phyloP scores from a whole-genome alignment of 257 asterid species.

The Lycium ferocissimum region DNA sequence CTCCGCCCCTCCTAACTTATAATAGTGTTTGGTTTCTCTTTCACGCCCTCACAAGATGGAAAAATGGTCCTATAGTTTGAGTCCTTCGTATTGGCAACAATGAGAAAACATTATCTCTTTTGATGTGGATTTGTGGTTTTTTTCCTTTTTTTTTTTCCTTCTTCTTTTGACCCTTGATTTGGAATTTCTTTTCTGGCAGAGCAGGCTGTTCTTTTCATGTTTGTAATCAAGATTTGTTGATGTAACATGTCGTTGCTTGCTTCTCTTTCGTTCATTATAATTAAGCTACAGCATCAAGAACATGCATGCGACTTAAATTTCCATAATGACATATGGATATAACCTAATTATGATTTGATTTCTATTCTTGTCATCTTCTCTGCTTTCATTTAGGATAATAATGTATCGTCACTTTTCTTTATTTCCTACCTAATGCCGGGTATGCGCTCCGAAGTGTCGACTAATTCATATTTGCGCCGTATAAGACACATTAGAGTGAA shows the following conservation, averaged over 20 bases:
- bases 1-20: too few species aligned
- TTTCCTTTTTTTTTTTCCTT: constrained; percentile 35
- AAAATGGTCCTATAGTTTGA: constrained; percentile 27
- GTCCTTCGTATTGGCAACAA: constrained; percentile 33
- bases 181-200: constrained; percentile 42
- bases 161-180: constrained; percentile 58
- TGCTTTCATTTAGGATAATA: not conserved
- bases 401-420: not conserved
- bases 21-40: not conserved
- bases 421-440: not conserved
- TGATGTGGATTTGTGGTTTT: constrained; percentile 49
- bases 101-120: constrained; percentile 50
- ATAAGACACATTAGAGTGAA: not conserved
- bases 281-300: not conserved
- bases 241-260: constrained; percentile 40
- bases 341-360: not conserved
- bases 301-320: not conserved
- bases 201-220: constrained; percentile 42
- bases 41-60: constrained; percentile 1
- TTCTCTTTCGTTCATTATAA: constrained; percentile 2
- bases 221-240: constrained; percentile 46
- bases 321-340: not conserved
- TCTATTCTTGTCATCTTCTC: not conserved
- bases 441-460: not conserved
- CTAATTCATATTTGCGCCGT: not conserved